Conservation (phyloP, 345 rosid genomes). For the Trapa bicornis region DNA sequence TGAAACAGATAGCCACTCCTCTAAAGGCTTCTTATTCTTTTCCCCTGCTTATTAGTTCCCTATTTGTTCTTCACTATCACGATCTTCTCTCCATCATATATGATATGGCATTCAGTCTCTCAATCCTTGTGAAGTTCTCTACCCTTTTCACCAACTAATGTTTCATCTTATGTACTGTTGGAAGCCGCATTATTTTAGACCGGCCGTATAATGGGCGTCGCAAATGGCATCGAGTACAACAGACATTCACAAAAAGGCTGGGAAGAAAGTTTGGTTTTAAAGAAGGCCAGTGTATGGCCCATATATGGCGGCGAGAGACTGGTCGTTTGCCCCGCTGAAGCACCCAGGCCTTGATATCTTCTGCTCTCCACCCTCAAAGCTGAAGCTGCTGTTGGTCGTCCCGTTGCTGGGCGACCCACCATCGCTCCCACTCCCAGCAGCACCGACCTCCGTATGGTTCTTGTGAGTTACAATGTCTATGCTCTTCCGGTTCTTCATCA, state of each 20-base stretch:
- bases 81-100: neutral
- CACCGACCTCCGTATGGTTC: constrained; percentile 67
- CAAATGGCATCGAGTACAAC: neutral
- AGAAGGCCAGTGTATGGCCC: constrained; percentile 9
- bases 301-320: constrained; percentile 11
- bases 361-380: constrained; percentile 36
- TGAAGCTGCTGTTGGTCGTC: constrained; percentile 41
- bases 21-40: too few relatives aligned
- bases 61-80: too few relatives aligned
- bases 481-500: constrained; percentile 39
- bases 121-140: too few relatives aligned
- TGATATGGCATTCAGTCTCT: neutral
- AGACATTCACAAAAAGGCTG: neutral
- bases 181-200: too few relatives aligned
- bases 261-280: too few relatives aligned
- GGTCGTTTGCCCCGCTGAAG: constrained; percentile 63
- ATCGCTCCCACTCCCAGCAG: constrained; percentile 42
- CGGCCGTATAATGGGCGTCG: neutral
- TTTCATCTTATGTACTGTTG: too few relatives aligned
- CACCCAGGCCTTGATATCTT: constrained; percentile 48
- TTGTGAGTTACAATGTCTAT: constrained; percentile 36
- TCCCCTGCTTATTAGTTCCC: too few relatives aligned
- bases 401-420: constrained; percentile 69
- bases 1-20: too few relatives aligned
- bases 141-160: too few relatives aligned